A percentile compares a stretch with the other conserved stretches of the same genome.
phyloP scores from a whole-genome alignment of 2,329 filamentous ascomycete genomes.

The Colletotrichum neosansevieriae region DNA sequence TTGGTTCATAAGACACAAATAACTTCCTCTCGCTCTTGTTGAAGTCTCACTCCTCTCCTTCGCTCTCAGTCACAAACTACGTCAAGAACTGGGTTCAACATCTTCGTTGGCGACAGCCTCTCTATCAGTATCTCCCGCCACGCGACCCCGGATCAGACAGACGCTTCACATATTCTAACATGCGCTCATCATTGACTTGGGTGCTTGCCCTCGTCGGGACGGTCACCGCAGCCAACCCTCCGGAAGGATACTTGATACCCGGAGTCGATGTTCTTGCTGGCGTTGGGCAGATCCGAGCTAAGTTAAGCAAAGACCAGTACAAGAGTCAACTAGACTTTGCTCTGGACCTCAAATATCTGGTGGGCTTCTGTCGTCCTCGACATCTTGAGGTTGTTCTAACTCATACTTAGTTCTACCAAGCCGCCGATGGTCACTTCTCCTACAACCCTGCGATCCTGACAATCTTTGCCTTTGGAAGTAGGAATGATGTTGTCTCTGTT shows the following conservation, averaged over 20 bases:
- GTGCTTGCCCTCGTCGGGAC: conserved; percentile 14
- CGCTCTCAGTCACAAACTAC: neutral
- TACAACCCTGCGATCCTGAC: conserved; percentile 39
- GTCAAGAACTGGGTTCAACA: neutral
- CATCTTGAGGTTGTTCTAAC: neutral
- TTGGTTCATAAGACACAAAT: neutral
- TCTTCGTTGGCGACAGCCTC: neutral
- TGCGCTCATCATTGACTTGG: conserved; percentile 16
- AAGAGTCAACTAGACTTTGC: conserved; percentile 39
- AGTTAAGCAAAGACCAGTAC: conserved; percentile 37
- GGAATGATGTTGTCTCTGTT: conserved; percentile 37
- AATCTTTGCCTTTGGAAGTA: conserved; percentile 29
- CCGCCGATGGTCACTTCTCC: conserved; percentile 40
- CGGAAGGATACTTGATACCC: conserved; percentile 40
- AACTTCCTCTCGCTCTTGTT: neutral
- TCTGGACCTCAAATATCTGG: conserved; percentile 35
- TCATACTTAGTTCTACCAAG: conserved; percentile 1
- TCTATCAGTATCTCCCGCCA: neutral
- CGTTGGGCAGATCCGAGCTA: conserved; percentile 37
- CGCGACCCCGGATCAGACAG: neutral
- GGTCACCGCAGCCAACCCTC: conserved; percentile 26
- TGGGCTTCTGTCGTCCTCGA: neutral
- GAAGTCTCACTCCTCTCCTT: neutral
- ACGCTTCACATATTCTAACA: neutral
- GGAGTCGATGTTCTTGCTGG: conserved; percentile 41